Conservation (phyloP, 2,329 filamentous ascomycete species). For the Fusarium sp. region DNA sequence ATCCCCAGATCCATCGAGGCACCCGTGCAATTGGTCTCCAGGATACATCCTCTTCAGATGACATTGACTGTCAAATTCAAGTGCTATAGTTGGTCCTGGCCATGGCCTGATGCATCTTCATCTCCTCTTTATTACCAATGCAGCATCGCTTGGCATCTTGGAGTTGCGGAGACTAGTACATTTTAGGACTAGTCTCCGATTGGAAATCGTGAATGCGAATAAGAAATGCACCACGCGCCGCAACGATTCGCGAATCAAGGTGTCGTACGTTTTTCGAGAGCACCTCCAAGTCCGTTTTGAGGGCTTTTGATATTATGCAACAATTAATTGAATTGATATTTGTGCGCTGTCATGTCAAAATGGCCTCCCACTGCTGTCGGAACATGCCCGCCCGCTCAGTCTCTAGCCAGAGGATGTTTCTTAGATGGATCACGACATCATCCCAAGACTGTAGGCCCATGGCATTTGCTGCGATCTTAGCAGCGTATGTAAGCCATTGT, state of each 20-base stretch:
- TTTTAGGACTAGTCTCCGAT: constrained; percentile 51
- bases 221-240: not conserved
- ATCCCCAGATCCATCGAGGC: fast-evolving
- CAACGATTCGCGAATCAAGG: not conserved
- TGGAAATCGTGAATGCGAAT: constrained; percentile 26
- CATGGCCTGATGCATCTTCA: not conserved
- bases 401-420: constrained; percentile 37
- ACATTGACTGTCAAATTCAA: not conserved
- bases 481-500: constrained; percentile 48
- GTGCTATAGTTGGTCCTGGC: not conserved
- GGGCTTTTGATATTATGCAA: not conserved
- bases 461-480: constrained; percentile 21
- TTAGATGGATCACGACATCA: constrained; percentile 25
- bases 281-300: not conserved
- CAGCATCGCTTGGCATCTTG: not conserved
- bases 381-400: constrained; percentile 27
- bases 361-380: constrained; percentile 26
- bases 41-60: too few species aligned
- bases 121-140: constrained; percentile 3
- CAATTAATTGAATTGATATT: not conserved
- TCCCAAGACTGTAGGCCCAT: constrained; percentile 32
- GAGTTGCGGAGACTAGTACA: constrained; percentile 39
- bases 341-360: constrained; percentile 16
- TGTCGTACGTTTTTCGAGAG: not conserved
- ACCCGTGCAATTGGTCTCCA: fast-evolving